Evolutionary conservation across 1,284 basidiomycete genomes (phyloP), one percentile per base, ranked within the genome.

Genomic region (Leccinum solheimii): DNA sequence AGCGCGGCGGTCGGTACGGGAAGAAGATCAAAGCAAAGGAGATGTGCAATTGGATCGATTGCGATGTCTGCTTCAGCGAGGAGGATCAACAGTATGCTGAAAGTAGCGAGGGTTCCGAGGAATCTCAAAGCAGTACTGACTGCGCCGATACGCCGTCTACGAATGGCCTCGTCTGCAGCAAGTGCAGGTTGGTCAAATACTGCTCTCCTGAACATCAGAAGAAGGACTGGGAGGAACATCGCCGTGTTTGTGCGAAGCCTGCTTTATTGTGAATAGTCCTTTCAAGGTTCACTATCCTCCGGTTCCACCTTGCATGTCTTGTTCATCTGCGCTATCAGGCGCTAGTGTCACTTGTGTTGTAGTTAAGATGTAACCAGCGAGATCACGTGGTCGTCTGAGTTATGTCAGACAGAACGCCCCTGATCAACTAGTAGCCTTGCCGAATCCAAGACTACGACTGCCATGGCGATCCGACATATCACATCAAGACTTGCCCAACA

Each of bases 21-120:
- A 80, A 78, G 67, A 78, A 76, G 55, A 73, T 85, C 7, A 81
- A 78, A 64, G 69, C 79, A 45, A 80, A 78, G 64, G 82, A 86
- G 71, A 88, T 90, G 86, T 90, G 88, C 73, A 90, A 90, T 68
- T 90, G 88, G 88, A 86, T 90, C 61, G 87, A 90, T 65, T 90
- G 88, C 68, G 78, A 84, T 64, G 77, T 83, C 43, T 80, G 78
- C 62, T 90, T 90, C 67, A 74, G 76, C 55, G 83, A 83, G 56
- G 81, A 82, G 49, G 65, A 68, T 9, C 66, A 66, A 27, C 67
- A 65, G 55, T 65, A 69, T 48, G 58, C 67, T 45, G 78, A 78
- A 57, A 79, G 79, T 65, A 80, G 76, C 57, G 84, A 84, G 61
- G 79, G 80, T 32, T 82, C 81, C 51, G 85, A 85, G 60, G 79